These are phyloP conservation scores for Micractinium sp. DNA, from an alignment of 139 green algal genomes.

Conservation along the genomic window DNA sequence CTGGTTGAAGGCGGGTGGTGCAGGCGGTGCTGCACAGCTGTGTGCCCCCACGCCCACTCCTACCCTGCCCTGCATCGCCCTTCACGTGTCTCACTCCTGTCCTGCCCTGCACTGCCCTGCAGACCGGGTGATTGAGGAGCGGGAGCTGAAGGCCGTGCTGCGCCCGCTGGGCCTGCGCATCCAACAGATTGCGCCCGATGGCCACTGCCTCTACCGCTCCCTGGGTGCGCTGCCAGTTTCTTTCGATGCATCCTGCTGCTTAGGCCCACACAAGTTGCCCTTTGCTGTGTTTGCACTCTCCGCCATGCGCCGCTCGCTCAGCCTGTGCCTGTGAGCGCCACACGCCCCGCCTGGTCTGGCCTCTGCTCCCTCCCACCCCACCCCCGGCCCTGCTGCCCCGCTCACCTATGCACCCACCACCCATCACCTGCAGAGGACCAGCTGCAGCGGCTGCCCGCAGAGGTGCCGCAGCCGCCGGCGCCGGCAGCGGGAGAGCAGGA, in stretches of 20 bases:
- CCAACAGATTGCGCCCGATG: conserved; percentile 87
- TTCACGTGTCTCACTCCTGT: too few relatives aligned
- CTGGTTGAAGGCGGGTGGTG: too few relatives aligned
- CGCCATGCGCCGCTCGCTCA: too few relatives aligned
- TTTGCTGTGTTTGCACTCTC: too few relatives aligned
- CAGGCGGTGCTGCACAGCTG: too few relatives aligned
- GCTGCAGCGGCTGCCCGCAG: conserved; percentile 52
- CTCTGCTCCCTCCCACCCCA: neutral
- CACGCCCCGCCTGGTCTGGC: neutral
- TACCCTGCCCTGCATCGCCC: neutral
- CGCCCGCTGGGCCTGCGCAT: conserved; percentile 72
- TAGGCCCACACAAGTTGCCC: too few relatives aligned
- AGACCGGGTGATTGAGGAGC: conserved; percentile 62
- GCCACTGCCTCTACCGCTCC: conserved; percentile 94
- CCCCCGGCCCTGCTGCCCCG: too few relatives aligned
- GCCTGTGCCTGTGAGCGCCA: too few relatives aligned
- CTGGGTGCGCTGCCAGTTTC: conserved; percentile 43
- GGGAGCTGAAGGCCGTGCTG: conserved; percentile 68
- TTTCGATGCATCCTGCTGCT: neutral
- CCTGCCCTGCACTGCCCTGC: neutral
- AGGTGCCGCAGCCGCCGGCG: conserved; percentile 21
- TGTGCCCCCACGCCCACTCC: too few relatives aligned
- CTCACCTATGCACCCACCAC: too few relatives aligned
- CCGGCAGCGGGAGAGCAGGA: neutral
- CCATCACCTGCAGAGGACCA: conserved; percentile 74